Percentiles rank a stretch among this genome's conserved stretches.
Evolutionary conservation across 805 yeast species (phyloP).

Genomic region (Starmerella apis): DNA sequence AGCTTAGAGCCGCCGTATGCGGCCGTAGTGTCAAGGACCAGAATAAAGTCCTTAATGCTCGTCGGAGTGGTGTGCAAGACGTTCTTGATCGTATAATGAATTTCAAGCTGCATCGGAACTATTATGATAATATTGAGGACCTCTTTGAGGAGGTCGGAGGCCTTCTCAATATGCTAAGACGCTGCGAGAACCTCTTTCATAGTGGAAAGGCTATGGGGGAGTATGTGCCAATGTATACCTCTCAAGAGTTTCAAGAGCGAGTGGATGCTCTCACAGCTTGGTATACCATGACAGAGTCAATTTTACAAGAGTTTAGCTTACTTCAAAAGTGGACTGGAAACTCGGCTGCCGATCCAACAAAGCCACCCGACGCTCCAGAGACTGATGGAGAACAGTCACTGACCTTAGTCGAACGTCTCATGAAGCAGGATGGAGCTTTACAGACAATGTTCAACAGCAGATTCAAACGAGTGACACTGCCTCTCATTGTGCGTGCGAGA

Average conservation of each 20-base stretch:
- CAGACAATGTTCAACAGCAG: slow-evolving; percentile 53
- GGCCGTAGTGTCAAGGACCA: slow-evolving; percentile 78
- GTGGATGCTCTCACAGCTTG: slow-evolving; percentile 76
- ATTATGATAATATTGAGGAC: slow-evolving; percentile 23
- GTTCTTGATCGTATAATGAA: slow-evolving; percentile 57
- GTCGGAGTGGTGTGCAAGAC: slow-evolving; percentile 62
- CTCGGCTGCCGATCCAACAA: slow-evolving; percentile 56
- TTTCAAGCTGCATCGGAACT: slow-evolving; percentile 42
- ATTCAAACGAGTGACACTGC: slow-evolving; percentile 57
- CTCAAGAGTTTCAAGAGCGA: slow-evolving; percentile 51
- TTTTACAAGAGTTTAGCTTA: slow-evolving; percentile 49
- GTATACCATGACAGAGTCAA: slow-evolving; percentile 63
- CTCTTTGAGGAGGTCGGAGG: slow-evolving; percentile 45
- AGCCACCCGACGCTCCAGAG: slow-evolving; percentile 41
- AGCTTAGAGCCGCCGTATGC: slow-evolving; percentile 67
- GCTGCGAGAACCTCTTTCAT: slow-evolving; percentile 68
- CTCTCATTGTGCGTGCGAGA: slow-evolving; percentile 74
- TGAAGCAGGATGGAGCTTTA: slow-evolving; percentile 48
- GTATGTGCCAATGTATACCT: slow-evolving; percentile 63
- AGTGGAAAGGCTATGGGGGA: slow-evolving; percentile 64
- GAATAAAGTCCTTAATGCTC: slow-evolving; percentile 51
- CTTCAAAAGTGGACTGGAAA: slow-evolving; percentile 77
- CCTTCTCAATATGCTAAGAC: slow-evolving; percentile 51
- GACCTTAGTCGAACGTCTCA: slow-evolving; percentile 69
- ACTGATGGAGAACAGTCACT: slow-evolving; percentile 33